Evolutionary conservation across 495 filamentous ascomycete species (phyloP), one percentile per base, ranked within the genome.

Genomic region (Patellaria atrata): DNA sequence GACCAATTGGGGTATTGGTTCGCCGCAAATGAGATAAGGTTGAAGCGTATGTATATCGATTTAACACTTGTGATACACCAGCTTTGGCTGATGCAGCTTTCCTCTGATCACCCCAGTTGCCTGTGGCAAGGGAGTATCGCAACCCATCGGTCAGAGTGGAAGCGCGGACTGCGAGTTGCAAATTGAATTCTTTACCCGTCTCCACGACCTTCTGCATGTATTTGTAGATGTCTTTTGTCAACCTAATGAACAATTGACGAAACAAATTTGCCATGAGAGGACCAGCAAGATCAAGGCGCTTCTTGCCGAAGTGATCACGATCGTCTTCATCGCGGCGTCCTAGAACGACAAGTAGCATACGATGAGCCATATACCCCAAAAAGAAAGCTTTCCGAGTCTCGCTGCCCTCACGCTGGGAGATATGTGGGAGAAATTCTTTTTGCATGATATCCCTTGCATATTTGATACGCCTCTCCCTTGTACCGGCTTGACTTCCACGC

Each of bases 81-180:
- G 89, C 89, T 44, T 92, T 96, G 1, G 84, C 77, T 44, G 72
- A 79, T 44, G 79, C 80, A 13, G 89, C 87, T 65, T 96, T 96
- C 70, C 94, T 99, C 59, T 96, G 89, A 41, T 96, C 89, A 41
- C 91, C 91, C 89, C 89, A 99, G 58, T 99, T 99, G 38, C 89
- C 89, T 5, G 89, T 99, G n/a, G 89, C 86, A 27, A 99, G 68
- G 24, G 86, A 93, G 52, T 96, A 96, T 56, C 93, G 91, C 47
- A 99, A 62, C 27, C 82, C 91, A 53, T 86, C 87, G 4, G 86
- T 91, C 37, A 99, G 67, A 7, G 82, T 89, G 31, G 70, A 73
- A n/a, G 76, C 73, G 67, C 94, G 94, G 48, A 94, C 74, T 44
- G 83, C 89, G 30, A 96, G 64, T 13, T 77, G 81, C 13, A 94